Evolutionary conservation across 2,329 filamentous ascomycete genomes (phyloP), one percentile per base, ranked within the genome.

Genomic region (Leptographium procerum): DNA sequence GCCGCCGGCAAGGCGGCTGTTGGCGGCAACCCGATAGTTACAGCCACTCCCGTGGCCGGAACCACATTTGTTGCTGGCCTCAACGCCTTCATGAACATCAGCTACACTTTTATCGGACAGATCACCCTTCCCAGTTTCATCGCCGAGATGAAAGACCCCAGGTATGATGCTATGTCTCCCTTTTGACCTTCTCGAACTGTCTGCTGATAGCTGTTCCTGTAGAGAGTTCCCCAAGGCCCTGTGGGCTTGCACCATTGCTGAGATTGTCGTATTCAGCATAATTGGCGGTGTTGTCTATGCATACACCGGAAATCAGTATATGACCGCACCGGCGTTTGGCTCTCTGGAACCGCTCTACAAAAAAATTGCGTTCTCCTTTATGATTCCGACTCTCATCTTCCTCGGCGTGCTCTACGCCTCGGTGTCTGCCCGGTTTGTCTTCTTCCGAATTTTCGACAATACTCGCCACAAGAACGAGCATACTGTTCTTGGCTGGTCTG

Each of bases 111-210:
- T 69, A 96, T 96, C 64, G 91, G 91, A 0, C 91, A 96, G 69
- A 95, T 96, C 66, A 96, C 91, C 0, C 79, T 96, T 16, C 91
- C 91, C 0, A 92, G 88, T 65, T 96, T 96, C 75, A 96, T 96
- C 63, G 91, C 91, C 4, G 91, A 96, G 72, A 96, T 96, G 91
- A 88, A 76, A 59, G 78, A 85, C 31, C 82, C 82, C 1, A 69
- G 72, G 74, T 75, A 52, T 3, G 52, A 50, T 31, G 16, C 11
- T 6, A n/a, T n/a, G 40, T n/a, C 22, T n/a, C 22, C 11, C 9
- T 24, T 9, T 22, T 19, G 22, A 22, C 14, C 13, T 14, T 14
- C 22, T 14, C 26, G 2, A 14, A 14, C 2, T 29, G 2, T 26
- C 36, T 9, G 19, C 24, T 48, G 24, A 50, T 52, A 83, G 79